Conservation (phyloP, 176 grass and related monocot species). For the Pharus latifolius region DNA sequence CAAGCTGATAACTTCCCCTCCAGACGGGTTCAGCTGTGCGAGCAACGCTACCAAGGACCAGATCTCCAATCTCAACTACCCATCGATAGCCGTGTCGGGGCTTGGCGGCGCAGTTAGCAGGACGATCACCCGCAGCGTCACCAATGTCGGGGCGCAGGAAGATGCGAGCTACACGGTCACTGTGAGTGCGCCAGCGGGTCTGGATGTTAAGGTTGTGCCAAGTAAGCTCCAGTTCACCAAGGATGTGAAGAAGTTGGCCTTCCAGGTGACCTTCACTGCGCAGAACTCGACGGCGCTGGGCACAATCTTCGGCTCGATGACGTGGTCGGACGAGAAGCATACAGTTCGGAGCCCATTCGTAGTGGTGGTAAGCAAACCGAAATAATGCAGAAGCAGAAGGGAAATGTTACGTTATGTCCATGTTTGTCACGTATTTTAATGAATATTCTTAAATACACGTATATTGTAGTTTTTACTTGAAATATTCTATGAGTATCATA, state of each 20-base stretch:
- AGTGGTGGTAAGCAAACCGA: too few relatives aligned
- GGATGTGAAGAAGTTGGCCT: constrained; percentile 30
- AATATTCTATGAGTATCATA: too few relatives aligned
- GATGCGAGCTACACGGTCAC: constrained; percentile 26
- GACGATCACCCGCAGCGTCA: constrained; percentile 38
- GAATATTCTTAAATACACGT: too few relatives aligned
- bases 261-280: constrained; percentile 58
- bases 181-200: constrained; percentile 27
- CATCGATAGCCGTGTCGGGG: constrained; percentile 53
- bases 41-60: constrained; percentile 50
- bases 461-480: too few relatives aligned
- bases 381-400: too few relatives aligned
- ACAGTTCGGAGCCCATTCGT: constrained; percentile 66
- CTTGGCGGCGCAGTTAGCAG: background rate
- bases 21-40: constrained; percentile 39
- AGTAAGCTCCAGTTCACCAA: constrained; percentile 55
- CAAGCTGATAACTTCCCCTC: constrained; percentile 38
- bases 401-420: too few relatives aligned
- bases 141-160: constrained; percentile 53
- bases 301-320: constrained; percentile 50
- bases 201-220: constrained; percentile 64
- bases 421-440: too few relatives aligned
- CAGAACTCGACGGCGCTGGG: background rate
- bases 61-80: constrained; percentile 91
- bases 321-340: constrained; percentile 79